These are phyloP conservation scores for Westerdykella sp. DNA, from an alignment of 2,329 filamentous ascomycete genomes.

Conservation along the genomic window DNA sequence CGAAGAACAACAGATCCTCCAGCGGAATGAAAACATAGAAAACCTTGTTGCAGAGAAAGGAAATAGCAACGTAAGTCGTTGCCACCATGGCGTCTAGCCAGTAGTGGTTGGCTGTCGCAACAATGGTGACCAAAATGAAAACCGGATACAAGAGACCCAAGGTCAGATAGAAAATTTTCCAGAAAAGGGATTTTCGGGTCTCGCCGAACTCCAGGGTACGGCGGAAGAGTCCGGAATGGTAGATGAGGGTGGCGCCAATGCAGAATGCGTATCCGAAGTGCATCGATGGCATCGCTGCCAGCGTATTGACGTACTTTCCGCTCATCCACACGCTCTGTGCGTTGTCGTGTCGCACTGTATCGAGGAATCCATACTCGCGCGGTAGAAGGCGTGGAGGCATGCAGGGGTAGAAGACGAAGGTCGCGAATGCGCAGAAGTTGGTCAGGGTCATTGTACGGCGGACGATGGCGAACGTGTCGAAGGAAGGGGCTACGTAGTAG, in stretches of 20 bases:
- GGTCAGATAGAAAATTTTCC: conserved; percentile 41
- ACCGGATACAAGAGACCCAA: conserved; percentile 49
- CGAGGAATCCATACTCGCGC: conserved; percentile 41
- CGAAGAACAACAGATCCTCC: conserved; percentile 47
- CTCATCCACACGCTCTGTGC: conserved; percentile 44
- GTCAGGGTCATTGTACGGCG: conserved; percentile 46
- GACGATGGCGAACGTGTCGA: conserved; percentile 40
- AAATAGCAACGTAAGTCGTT: conserved; percentile 43
- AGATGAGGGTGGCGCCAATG: conserved; percentile 49
- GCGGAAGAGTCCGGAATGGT: conserved; percentile 46
- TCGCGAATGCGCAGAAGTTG: conserved; percentile 49
- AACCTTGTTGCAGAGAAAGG: conserved; percentile 46
- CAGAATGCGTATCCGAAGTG: conserved; percentile 52
- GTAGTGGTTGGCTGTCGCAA: conserved; percentile 59
- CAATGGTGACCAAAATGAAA: conserved; percentile 52
- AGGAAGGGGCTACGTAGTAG: conserved; percentile 53
- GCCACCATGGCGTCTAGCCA: conserved; percentile 51
- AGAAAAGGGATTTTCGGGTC: conserved; percentile 36
- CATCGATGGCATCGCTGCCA: conserved; percentile 46
- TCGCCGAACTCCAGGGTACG: conserved; percentile 40
- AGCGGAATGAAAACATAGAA: conserved; percentile 48
- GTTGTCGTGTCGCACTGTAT: conserved; percentile 44
- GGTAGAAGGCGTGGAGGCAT: conserved; percentile 48
- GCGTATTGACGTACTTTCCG: conserved; percentile 42
- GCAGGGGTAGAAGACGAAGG: conserved; percentile 49